Evolutionary conservation across 176 grass and related monocot species (phyloP), one percentile per base, ranked within the genome.

Genomic region (Oryza rufipogon): DNA sequence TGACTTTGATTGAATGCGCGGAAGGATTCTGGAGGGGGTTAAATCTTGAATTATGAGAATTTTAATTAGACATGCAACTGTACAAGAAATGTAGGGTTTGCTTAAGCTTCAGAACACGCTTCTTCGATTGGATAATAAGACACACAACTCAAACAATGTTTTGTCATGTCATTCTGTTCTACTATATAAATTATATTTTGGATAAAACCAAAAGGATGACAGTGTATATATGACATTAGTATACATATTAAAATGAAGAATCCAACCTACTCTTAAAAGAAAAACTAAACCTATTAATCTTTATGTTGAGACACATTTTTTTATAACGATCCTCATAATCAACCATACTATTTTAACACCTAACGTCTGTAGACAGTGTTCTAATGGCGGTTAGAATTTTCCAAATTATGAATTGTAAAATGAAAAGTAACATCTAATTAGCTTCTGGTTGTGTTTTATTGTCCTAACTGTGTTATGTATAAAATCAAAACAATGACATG

Each of bases 131-230:
- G 16, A 56, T 56, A 19, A 19, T 20, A 56, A 19, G 17, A n/a
- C 54, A n/a, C 12, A 15, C 1, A 33, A 23, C 19, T 3, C 5
- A 10, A 17, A 9, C 3, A 69, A 69, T n/a, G 11, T 4, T 12
- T 36, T n/a, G 2, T 5, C 1, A 23, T 11, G 19, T 22, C 12
- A 23, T 6, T 14, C 2, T 25, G n/a, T 22, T 25, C 14, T 14
- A 10, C 1, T 20, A 1, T 39, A 2, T 5, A 19, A 9, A 41
- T 14, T 4, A 20, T 61, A 2, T 42, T 39, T 34, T 30, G 14
- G 38, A 41, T 11, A 54, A 36, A 47, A 38, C 17, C 8, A 3
- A 3, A 4, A 15, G 14, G 9, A 0, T 0, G 0, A 15, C 0
- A 5, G 51, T 12, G 7, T 22, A 22, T 12, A 7, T 17, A 9